Evolutionary conservation across 2,329 filamentous ascomycete species (phyloP).

Genomic region (Clarireedia hainanense): DNA sequence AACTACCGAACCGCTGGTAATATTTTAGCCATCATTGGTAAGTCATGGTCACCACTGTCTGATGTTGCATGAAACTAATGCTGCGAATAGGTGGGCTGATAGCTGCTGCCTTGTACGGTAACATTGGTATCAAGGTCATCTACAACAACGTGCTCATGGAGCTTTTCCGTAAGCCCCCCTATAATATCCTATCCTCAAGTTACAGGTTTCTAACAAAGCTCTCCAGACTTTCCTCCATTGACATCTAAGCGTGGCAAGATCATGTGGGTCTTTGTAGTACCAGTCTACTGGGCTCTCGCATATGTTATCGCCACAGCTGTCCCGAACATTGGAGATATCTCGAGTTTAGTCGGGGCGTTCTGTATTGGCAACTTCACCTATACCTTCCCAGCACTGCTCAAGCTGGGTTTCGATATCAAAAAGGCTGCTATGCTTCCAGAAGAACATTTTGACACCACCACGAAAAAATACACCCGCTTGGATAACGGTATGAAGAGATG

Average conservation of each 20-base stretch:
- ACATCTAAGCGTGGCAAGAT: too few relatives aligned
- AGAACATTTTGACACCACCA: too few relatives aligned
- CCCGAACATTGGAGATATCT: conserved; percentile 33
- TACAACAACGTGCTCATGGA: conserved; percentile 39
- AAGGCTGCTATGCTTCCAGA: too few relatives aligned
- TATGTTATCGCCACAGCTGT: conserved; percentile 47
- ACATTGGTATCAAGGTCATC: conserved; percentile 35
- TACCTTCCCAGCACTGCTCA: conserved; percentile 35
- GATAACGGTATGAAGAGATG: too few relatives aligned
- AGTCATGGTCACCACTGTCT: too few relatives aligned
- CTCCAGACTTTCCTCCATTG: too few relatives aligned
- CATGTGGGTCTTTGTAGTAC: too few relatives aligned
- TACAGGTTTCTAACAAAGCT: too few relatives aligned
- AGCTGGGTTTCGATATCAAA: conserved; percentile 13
- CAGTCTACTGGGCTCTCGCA: conserved; percentile 30
- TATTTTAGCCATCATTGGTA: too few relatives aligned
- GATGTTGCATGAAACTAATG: too few relatives aligned
- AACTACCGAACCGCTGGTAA: conserved; percentile 10
- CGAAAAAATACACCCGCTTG: too few relatives aligned
- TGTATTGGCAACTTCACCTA: conserved; percentile 41
- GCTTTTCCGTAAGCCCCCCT: conserved; percentile 41
- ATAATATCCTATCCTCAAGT: background rate
- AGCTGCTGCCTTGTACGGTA: conserved; percentile 32
- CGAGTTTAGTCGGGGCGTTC: conserved; percentile 34
- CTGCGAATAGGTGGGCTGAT: conserved; percentile 29